Base-by-base conservation (phyloP, 2,329 filamentous ascomycete genomes). In the Onygenales sp. region DNA sequence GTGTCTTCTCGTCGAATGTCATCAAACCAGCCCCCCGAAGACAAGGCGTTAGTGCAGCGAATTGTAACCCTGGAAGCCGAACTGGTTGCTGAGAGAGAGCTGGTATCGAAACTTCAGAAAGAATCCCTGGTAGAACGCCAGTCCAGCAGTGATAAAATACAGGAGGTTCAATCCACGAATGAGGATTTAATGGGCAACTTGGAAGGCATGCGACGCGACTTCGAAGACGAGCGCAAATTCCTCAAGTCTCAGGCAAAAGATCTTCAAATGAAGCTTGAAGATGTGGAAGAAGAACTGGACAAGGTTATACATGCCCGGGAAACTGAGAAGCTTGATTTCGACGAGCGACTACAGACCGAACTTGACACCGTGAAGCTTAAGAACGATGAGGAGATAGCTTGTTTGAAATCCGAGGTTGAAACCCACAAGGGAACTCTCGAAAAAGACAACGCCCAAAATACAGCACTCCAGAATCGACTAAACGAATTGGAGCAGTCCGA, bases 141-240 rank as follows among this genome's bases (percentile, higher is more conserved):
- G 81, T 65, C 79, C 75, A 61, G 78, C 82, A 61, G 81, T 80
- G 64, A 84, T 79, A 72, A 80, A 75, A 63, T 95, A 57, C 83
- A 93, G 58, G 92, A 97, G 68, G 88, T 83, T 5, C 89, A 93
- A 61, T 91, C 89, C 2, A 96, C 87, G 1, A 98, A 98, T 69
- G 87, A 87, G 61, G 93, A 97, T 68, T 81, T 98, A 8, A 83
- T 98, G 71, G 86, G 89, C 59, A 98, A 98, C 64, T 89, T 98
- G 74, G 90, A 97, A 65, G 87, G 91, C 10, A 81, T 94, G 59
- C 89, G 96, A 69, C 83, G 83, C 31, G 93, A 97, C 64, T 96
- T 95, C 60, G 78, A 87, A 38, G 83, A 85, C 49, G 92, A 97
- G 69, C 83, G 93, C 41, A 89, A 87, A 63, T 86, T 84, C 8